These are phyloP conservation scores for Trametes polyzona DNA, from an alignment of 1,284 basidiomycete genomes.

Conservation along the genomic window DNA sequence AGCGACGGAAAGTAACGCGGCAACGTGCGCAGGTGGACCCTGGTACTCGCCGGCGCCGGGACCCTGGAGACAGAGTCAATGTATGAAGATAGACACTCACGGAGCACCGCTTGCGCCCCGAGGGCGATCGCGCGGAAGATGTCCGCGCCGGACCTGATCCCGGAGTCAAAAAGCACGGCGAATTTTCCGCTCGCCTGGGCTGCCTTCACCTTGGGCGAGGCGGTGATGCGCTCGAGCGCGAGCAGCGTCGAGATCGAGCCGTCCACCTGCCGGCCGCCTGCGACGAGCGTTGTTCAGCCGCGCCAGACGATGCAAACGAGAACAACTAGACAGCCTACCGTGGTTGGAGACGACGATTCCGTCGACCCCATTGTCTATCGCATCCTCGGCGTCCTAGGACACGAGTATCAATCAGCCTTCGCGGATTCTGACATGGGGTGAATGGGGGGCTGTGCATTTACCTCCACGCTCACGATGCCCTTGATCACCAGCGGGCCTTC, in stretches of 20 bases:
- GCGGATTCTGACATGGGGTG: not conserved
- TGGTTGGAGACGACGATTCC: slow-evolving; percentile 86
- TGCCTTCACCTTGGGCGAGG: slow-evolving; percentile 56
- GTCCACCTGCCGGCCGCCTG: slow-evolving; percentile 82
- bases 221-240: slow-evolving; percentile 66
- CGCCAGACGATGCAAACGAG: not conserved
- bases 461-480: slow-evolving; percentile 56
- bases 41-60: too few species aligned
- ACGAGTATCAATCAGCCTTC: not conserved
- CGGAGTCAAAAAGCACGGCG: slow-evolving; percentile 80
- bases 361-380: slow-evolving; percentile 67
- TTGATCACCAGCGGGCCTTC: slow-evolving; percentile 72
- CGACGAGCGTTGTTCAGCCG: not conserved
- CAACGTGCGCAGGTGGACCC: too few species aligned
- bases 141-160: slow-evolving; percentile 77
- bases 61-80: too few species aligned
- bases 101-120: slow-evolving; percentile 68
- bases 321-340: slow-evolving; percentile 41
- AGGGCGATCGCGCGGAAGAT: slow-evolving; percentile 79
- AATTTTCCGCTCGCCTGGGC: slow-evolving; percentile 63
- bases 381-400: slow-evolving; percentile 75
- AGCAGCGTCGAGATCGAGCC: slow-evolving; percentile 75
- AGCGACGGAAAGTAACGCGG: too few species aligned
- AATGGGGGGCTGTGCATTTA: not conserved
- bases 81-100: slow-evolving; percentile 58